These are phyloP conservation scores for Colletotrichum acutatum DNA, from an alignment of 2,329 filamentous ascomycete species.

Conservation along the genomic window DNA sequence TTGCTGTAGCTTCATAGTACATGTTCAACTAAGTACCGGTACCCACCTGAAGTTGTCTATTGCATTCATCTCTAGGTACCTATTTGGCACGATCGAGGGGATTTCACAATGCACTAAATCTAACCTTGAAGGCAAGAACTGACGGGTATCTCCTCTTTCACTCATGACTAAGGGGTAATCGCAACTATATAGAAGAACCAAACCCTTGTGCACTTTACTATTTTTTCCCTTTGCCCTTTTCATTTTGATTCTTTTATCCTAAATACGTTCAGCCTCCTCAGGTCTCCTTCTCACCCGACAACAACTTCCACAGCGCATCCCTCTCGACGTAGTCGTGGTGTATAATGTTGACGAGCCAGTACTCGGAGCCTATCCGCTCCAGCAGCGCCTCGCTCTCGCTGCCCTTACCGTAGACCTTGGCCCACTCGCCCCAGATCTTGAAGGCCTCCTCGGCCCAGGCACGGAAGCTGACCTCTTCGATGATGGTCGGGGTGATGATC, in stretches of 20 bases:
- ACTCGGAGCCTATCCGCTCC: conserved; percentile 72
- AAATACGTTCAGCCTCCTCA: neutral
- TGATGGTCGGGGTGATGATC: conserved; percentile 95
- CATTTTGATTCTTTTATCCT: neutral
- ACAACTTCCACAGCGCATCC: conserved; percentile 77
- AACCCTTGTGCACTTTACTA: neutral
- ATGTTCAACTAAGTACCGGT: neutral
- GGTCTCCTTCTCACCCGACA: conserved; percentile 54
- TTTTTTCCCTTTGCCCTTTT: neutral
- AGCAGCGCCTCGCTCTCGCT: conserved; percentile 79
- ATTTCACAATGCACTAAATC: neutral
- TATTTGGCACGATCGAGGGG: neutral
- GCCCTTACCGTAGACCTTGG: conserved; percentile 82
- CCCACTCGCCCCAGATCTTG: conserved; percentile 95
- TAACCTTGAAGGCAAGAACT: neutral
- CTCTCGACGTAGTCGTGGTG: conserved; percentile 81
- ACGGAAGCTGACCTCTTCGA: conserved; percentile 92
- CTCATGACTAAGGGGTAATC: neutral
- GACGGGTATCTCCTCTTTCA: conserved; percentile 28
- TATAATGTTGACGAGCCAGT: conserved; percentile 92
- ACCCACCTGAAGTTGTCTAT: neutral
- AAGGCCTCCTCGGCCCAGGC: conserved; percentile 98
- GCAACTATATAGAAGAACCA: neutral
- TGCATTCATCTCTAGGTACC: neutral
- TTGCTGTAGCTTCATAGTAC: neutral